Conservation (phyloP, 192 early-diverging fungal genomes). For the Piromyces sp. region DNA sequence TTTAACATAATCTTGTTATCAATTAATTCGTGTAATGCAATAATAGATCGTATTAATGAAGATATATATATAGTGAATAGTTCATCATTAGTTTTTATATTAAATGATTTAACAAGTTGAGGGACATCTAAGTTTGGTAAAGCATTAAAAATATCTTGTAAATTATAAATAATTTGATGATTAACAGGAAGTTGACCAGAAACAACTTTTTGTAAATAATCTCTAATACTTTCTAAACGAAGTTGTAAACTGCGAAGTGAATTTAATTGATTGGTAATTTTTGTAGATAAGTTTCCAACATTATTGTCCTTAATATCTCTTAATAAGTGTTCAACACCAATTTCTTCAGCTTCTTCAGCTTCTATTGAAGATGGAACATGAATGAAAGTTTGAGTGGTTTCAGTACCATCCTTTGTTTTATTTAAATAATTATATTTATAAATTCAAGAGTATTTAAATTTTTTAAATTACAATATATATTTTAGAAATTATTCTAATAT, state of each 20-base stretch:
- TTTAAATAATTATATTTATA: too few species aligned
- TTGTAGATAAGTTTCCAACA: slow-evolving; percentile 85
- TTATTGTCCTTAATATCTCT: slow-evolving; percentile 96
- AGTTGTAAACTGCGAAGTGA: slow-evolving; percentile 77
- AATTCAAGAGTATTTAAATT: too few species aligned
- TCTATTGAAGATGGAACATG: slow-evolving; percentile 90
- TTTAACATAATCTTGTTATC: slow-evolving; percentile 37
- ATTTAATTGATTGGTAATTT: slow-evolving; percentile 76
- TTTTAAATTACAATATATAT: too few species aligned
- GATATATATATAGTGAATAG: slow-evolving; percentile 85
- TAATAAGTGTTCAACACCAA: slow-evolving; percentile 95
- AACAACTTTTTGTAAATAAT: slow-evolving; percentile 78
- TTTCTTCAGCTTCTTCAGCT: slow-evolving; percentile 99
- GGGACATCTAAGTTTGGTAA: slow-evolving; percentile 76
- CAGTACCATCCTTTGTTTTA: slow-evolving; percentile 68
- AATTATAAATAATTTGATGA: slow-evolving; percentile 91
- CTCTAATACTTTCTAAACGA: slow-evolving; percentile 68
- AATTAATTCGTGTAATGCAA: slow-evolving; percentile 92
- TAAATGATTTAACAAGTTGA: slow-evolving; percentile 65
- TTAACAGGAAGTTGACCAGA: slow-evolving; percentile 74
- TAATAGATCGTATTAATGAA: slow-evolving; percentile 76
- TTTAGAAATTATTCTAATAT: too few species aligned
- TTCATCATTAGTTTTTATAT: slow-evolving; percentile 90
- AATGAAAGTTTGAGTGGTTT: slow-evolving; percentile 90
- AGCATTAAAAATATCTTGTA: slow-evolving; percentile 97